A percentile compares a stretch with the other conserved stretches of the same genome.
Conservation (phyloP, 2,329 filamentous ascomycete species). For the Aspergillus chevalieri region DNA sequence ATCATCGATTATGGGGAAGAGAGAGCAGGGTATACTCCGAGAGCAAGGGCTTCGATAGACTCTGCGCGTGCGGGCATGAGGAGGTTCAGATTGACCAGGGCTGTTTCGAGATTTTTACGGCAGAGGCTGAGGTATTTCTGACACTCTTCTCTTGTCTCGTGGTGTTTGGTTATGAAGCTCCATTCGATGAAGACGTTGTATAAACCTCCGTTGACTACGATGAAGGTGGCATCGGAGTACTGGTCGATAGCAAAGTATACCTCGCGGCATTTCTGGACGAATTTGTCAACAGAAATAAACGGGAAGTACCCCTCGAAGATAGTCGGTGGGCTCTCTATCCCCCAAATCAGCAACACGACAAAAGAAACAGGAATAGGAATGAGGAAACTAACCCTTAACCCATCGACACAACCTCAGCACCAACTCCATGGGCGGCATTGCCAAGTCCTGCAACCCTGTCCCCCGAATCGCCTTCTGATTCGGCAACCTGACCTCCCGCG, state of each 20-base stretch:
- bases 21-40: slow-evolving; percentile 45
- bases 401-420: slow-evolving; percentile 28
- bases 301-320: slow-evolving; percentile 25
- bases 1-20: not conserved
- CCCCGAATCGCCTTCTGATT: slow-evolving; percentile 17
- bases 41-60: slow-evolving; percentile 54
- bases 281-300: slow-evolving; percentile 26
- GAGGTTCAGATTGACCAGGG: slow-evolving; percentile 46
- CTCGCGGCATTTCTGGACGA: slow-evolving; percentile 36
- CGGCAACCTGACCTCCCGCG: slow-evolving; percentile 22
- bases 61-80: slow-evolving; percentile 51
- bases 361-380: not conserved
- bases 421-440: slow-evolving; percentile 31
- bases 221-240: slow-evolving; percentile 35
- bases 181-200: slow-evolving; percentile 33
- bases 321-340: slow-evolving; percentile 16
- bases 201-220: slow-evolving; percentile 34
- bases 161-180: slow-evolving; percentile 15
- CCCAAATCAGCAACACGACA: not conserved
- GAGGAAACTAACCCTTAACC: slow-evolving; percentile 24
- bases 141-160: slow-evolving; percentile 19
- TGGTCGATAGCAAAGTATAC: slow-evolving; percentile 41
- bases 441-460: slow-evolving; percentile 27
- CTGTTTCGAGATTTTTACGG: slow-evolving; percentile 40
- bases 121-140: slow-evolving; percentile 30